Percentiles rank a stretch among this genome's conserved stretches.
Conservation (phyloP, 2,329 filamentous ascomycete species). For the Exophiala sideris region DNA sequence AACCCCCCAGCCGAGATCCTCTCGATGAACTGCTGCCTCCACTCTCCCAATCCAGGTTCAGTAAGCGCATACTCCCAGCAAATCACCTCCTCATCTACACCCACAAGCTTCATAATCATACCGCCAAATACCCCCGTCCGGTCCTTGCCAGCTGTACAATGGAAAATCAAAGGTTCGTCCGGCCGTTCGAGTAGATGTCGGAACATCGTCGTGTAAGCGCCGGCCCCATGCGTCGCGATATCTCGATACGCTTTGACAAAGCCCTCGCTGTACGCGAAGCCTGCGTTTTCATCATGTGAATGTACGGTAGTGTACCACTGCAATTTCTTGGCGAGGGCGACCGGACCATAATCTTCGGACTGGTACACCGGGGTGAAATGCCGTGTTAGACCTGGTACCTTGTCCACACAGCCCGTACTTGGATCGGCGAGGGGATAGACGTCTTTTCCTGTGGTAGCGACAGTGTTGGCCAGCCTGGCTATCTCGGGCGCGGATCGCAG, state of each 20-base stretch:
- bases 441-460: constrained; percentile 30
- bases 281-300: constrained; percentile 47
- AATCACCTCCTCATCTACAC: constrained; percentile 57
- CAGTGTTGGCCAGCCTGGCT: constrained; percentile 23
- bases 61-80: constrained; percentile 68
- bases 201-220: constrained; percentile 58
- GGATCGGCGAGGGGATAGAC: constrained; percentile 26
- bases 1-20: constrained; percentile 16
- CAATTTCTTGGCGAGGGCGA: constrained; percentile 60
- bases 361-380: constrained; percentile 66
- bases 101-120: constrained; percentile 61
- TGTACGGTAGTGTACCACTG: constrained; percentile 54
- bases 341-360: constrained; percentile 57
- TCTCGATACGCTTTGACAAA: constrained; percentile 67
- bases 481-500: constrained; percentile 55
- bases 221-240: constrained; percentile 59
- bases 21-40: constrained; percentile 27
- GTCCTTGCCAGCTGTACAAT: constrained; percentile 77
- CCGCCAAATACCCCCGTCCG: constrained; percentile 69
- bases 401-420: constrained; percentile 18
- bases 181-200: constrained; percentile 48
- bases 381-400: constrained; percentile 46
- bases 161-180: constrained; percentile 51
- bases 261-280: constrained; percentile 39
- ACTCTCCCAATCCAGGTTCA: constrained; percentile 53